Percentiles rank a stretch among this genome's conserved stretches.
phyloP scores from a whole-genome alignment of 2,329 filamentous ascomycete species.

The Metarhizium anisopliae region DNA sequence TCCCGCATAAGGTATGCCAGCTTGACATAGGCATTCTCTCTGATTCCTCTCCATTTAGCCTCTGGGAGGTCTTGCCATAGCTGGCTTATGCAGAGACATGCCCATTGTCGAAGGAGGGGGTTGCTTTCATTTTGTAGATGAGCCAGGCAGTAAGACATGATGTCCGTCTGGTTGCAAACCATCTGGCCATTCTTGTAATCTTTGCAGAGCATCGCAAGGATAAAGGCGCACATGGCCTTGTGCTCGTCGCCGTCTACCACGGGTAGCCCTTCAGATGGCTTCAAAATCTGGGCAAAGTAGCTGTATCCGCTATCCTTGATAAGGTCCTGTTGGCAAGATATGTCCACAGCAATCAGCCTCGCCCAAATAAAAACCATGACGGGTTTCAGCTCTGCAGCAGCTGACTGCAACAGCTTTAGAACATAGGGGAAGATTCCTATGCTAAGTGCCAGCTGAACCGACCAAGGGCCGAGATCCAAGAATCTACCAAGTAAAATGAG shows the following conservation, averaged over 20 bases:
- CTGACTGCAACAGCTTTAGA: constrained; percentile 91
- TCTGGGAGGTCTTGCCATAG: constrained; percentile 86
- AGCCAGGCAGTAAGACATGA: constrained; percentile 78
- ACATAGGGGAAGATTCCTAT: constrained; percentile 99
- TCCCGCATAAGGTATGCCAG: constrained; percentile 76
- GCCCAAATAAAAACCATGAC: constrained; percentile 99
- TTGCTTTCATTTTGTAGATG: constrained; percentile 84
- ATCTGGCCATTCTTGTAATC: constrained; percentile 86
- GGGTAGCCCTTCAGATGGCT: constrained; percentile 72
- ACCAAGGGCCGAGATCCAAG: constrained; percentile 92
- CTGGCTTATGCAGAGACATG: constrained; percentile 89
- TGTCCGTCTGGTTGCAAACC: constrained; percentile 81
- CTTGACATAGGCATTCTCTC: constrained; percentile 74
- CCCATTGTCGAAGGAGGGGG: constrained; percentile 86
- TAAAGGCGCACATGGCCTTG: constrained; percentile 98
- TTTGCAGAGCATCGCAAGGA: constrained; percentile 94
- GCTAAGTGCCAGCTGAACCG: constrained; percentile 92
- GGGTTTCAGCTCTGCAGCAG: constrained; percentile 87
- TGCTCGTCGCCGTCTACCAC: constrained; percentile 87
- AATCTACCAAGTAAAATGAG: constrained; percentile 89
- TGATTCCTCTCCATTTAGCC: constrained; percentile 92
- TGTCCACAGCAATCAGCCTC: constrained; percentile 86
- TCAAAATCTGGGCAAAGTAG: constrained; percentile 91
- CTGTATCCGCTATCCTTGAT: constrained; percentile 96
- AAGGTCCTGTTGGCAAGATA: constrained; percentile 85